Evolutionary conservation across 345 rosid genomes (phyloP).

Genomic region (Punica granatum): DNA sequence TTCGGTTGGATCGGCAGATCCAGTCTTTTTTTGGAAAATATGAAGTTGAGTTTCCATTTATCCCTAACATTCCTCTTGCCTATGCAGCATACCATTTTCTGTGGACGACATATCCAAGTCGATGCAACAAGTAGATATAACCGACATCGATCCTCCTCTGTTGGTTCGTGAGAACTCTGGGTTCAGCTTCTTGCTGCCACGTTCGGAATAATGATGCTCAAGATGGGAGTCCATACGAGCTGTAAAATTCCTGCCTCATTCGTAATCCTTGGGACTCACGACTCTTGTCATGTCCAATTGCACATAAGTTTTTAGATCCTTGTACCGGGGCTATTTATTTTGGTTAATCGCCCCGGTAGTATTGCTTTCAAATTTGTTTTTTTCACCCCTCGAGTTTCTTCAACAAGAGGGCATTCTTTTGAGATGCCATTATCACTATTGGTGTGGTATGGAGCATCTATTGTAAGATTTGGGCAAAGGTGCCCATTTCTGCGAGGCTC

Average conservation of each 20-base stretch:
- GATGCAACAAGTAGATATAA: conserved; percentile 77
- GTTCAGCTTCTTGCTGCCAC: conserved; percentile 83
- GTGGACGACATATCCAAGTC: conserved; percentile 98
- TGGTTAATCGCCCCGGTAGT: conserved; percentile 17
- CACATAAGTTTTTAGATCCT: conserved; percentile 21
- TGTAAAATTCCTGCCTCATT: background rate
- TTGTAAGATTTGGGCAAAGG: conserved; percentile 8
- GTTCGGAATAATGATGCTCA: conserved; percentile 38
- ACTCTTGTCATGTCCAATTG: conserved; percentile 20
- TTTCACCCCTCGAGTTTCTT: conserved; percentile 34
- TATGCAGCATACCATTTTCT: conserved; percentile 89
- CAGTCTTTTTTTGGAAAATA: background rate
- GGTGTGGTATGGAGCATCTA: conserved; percentile 25
- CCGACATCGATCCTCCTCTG: conserved; percentile 82
- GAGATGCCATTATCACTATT: conserved; percentile 23
- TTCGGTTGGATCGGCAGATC: background rate
- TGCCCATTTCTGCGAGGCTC: background rate
- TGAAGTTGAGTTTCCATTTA: background rate
- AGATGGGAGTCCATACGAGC: background rate
- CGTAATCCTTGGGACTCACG: background rate
- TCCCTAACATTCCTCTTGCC: conserved; percentile 12
- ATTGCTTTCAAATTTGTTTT: conserved; percentile 14
- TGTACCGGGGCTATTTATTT: conserved; percentile 16
- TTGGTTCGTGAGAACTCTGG: conserved; percentile 86
- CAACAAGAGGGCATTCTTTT: conserved; percentile 31